A percentile compares a stretch with the other conserved stretches of the same genome.
These are phyloP conservation scores for Annulohypoxylon stygium DNA, from an alignment of 495 filamentous ascomycete genomes.

Conservation along the genomic window DNA sequence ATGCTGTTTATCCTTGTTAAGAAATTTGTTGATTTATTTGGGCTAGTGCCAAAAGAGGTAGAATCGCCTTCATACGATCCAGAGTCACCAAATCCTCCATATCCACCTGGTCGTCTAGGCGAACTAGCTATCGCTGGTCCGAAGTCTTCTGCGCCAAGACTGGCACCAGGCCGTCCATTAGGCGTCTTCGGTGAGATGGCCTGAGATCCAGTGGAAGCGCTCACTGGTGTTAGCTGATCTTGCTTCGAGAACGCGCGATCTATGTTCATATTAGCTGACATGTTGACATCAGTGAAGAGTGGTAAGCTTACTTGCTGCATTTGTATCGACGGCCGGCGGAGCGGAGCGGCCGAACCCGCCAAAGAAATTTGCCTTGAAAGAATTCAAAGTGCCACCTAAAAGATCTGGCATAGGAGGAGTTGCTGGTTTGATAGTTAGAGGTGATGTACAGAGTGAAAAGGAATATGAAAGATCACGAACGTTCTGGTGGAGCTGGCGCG, in stretches of 20 bases:
- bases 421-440: slow-evolving; percentile 47
- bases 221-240: slow-evolving; percentile 72
- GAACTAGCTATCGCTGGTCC: slow-evolving; percentile 53
- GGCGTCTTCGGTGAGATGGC: slow-evolving; percentile 69
- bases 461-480: slow-evolving; percentile 50
- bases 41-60: slow-evolving; percentile 48
- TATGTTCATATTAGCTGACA: slow-evolving; percentile 56
- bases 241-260: slow-evolving; percentile 72
- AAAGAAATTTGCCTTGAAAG: slow-evolving; percentile 51
- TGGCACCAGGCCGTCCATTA: slow-evolving; percentile 53
- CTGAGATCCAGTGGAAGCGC: slow-evolving; percentile 68
- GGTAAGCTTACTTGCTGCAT: slow-evolving; percentile 68
- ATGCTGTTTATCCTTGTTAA: slow-evolving; percentile 74
- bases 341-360: slow-evolving; percentile 55
- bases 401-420: slow-evolving; percentile 58
- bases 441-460: neutral
- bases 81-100: slow-evolving; percentile 59
- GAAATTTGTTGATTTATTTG: slow-evolving; percentile 62
- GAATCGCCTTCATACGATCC: slow-evolving; percentile 65
- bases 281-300: slow-evolving; percentile 3
- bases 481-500: slow-evolving; percentile 51
- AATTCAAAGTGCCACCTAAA: slow-evolving; percentile 46
- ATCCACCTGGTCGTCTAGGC: slow-evolving; percentile 55
- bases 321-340: slow-evolving; percentile 67
- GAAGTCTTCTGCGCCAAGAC: slow-evolving; percentile 53